These are phyloP conservation scores for Sporothrix dimorphospora DNA, from an alignment of 2,329 filamentous ascomycete species.

Conservation along the genomic window DNA sequence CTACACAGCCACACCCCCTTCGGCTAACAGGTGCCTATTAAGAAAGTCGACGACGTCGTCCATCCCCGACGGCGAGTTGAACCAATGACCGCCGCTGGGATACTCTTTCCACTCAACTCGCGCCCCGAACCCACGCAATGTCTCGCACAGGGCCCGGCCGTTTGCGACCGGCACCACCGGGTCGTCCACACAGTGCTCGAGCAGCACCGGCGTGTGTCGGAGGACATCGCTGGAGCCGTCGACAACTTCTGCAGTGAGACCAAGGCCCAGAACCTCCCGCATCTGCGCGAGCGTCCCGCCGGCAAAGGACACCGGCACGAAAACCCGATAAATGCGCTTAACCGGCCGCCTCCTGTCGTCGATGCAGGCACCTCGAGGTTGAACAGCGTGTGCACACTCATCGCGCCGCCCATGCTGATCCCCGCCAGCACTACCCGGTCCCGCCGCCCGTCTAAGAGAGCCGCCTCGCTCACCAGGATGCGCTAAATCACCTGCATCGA, in stretches of 20 bases:
- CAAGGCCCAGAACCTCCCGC: constrained; percentile 38
- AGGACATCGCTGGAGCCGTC: constrained; percentile 38
- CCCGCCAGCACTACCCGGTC: constrained; percentile 47
- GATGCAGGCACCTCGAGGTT: constrained; percentile 22
- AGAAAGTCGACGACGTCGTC: constrained; percentile 42
- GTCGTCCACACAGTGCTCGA: constrained; percentile 51
- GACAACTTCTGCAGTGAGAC: constrained; percentile 7
- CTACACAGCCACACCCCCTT: not conserved
- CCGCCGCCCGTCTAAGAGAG: constrained; percentile 34
- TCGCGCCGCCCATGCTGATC: constrained; percentile 50
- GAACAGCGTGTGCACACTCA: constrained; percentile 21
- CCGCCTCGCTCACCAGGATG: constrained; percentile 42
- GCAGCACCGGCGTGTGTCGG: constrained; percentile 47
- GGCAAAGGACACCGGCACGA: constrained; percentile 45
- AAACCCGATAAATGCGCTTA: constrained; percentile 44
- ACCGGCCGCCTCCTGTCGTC: not conserved
- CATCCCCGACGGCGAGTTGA: constrained; percentile 48
- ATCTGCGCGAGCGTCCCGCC: constrained; percentile 40
- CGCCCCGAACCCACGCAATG: constrained; percentile 44
- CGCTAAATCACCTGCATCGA: constrained; percentile 42
- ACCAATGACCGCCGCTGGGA: constrained; percentile 48
- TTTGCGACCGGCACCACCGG: constrained; percentile 44
- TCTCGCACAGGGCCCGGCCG: constrained; percentile 43
- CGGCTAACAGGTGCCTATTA: not conserved
- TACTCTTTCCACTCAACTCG: constrained; percentile 49